A percentile compares a stretch with the other conserved stretches of the same genome.
These are phyloP conservation scores for Prillingera fragicola DNA, from an alignment of 1,284 basidiomycete species.

Conservation along the genomic window DNA sequence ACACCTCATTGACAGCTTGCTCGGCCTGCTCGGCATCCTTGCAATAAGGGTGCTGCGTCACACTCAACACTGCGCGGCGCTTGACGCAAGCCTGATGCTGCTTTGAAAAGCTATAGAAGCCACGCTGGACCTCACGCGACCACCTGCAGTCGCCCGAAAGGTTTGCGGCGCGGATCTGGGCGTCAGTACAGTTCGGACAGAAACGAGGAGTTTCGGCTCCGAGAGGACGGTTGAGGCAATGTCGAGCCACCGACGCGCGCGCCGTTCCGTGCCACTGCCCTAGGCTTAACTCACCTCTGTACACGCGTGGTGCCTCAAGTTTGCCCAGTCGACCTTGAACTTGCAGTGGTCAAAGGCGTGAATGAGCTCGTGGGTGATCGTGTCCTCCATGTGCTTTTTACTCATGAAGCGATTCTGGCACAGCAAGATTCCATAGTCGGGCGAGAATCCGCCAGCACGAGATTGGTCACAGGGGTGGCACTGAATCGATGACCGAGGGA, in stretches of 20 bases:
- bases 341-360: conserved; percentile 93
- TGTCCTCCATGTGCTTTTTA: conserved; percentile 86
- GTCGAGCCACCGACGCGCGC: background rate
- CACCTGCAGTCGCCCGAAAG: conserved; percentile 87
- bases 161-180: conserved; percentile 86
- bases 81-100: conserved; percentile 93
- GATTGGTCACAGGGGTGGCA: conserved; percentile 73
- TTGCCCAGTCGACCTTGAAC: conserved; percentile 87
- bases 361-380: conserved; percentile 87
- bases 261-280: background rate
- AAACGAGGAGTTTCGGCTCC: no score
- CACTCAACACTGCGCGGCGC: conserved; percentile 75
- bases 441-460: conserved; percentile 75
- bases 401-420: conserved; percentile 77
- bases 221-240: background rate
- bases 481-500: conserved; percentile 62
- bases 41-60: conserved; percentile 75
- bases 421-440: conserved; percentile 68
- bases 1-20: conserved; percentile 88
- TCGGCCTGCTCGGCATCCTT: conserved; percentile 70
- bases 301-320: conserved; percentile 90
- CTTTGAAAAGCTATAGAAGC: conserved; percentile 77
- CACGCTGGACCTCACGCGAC: conserved; percentile 65
- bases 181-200: background rate
- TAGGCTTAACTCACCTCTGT: conserved; percentile 64